Evolutionary conservation across 768 basidiomycete species (phyloP).

Genomic region (Naganishia kalamii): DNA sequence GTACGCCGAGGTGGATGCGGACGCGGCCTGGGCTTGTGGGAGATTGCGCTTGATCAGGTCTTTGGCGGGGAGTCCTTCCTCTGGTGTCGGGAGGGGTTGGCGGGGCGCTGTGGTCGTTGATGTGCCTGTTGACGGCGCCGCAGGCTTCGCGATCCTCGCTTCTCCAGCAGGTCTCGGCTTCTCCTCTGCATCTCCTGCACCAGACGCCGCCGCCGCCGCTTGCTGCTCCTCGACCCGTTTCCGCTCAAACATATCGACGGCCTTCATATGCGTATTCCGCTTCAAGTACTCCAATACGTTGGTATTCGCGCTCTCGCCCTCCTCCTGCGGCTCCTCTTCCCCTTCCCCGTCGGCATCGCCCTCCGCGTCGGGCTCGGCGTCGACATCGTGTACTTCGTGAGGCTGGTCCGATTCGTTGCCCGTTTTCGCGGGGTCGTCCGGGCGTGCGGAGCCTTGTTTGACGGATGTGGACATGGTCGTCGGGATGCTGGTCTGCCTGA

Average conservation of each 20-base stretch:
- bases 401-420: neutral
- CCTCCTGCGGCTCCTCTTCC: neutral
- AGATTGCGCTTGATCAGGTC: conserved; percentile 42
- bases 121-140: neutral
- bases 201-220: neutral
- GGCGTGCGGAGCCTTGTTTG: neutral
- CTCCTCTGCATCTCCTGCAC: neutral
- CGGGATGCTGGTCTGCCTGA: too few species aligned
- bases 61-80: conserved; percentile 4
- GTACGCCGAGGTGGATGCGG: conserved; percentile 38
- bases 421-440: neutral
- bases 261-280: conserved; percentile 3
- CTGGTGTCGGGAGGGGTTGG: neutral
- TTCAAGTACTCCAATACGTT: conserved; percentile 11
- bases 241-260: neutral
- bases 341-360: neutral
- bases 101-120: neutral
- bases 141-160: neutral
- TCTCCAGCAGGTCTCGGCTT: too few species aligned
- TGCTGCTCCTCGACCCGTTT: conserved; percentile 5
- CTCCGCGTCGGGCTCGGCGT: neutral
- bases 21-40: conserved; percentile 38
- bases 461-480: neutral
- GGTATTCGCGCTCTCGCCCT: neutral
- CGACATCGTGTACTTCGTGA: neutral